These are phyloP conservation scores for Gracilaria domingensis DNA, from an alignment of 23 red algal species.

Conservation along the genomic window DNA sequence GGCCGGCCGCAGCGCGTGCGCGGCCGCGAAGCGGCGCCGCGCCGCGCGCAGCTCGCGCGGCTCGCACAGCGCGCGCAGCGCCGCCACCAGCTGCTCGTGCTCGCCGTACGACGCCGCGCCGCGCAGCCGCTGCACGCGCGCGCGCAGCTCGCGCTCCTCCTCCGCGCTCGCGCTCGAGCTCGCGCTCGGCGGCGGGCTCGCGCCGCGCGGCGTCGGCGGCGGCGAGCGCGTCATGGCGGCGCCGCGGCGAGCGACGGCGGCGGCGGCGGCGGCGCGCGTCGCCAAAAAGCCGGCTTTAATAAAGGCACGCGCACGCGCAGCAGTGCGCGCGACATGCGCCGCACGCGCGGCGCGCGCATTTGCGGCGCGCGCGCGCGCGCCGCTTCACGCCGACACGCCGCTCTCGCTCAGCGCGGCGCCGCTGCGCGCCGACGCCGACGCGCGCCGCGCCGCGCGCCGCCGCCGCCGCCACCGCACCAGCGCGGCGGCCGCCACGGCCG, in stretches of 20 bases:
- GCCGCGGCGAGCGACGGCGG: no score
- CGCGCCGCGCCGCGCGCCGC: neutral
- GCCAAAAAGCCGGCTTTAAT: no score
- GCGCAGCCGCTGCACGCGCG: neutral
- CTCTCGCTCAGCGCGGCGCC: conserved; percentile 5
- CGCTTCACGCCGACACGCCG: conserved; percentile 10
- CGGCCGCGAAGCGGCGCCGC: conserved; percentile 37
- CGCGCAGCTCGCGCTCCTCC: no score
- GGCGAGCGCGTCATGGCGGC: neutral
- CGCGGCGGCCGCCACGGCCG: neutral
- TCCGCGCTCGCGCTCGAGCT: no score
- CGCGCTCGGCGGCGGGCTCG: no score
- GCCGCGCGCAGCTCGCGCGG: conserved; percentile 26
- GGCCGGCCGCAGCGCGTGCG: conserved; percentile 17
- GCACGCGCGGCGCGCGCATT: neutral
- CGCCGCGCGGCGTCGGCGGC: neutral
- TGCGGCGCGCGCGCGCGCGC: no score
- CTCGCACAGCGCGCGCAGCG: conserved; percentile 28
- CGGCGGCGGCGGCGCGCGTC: neutral
- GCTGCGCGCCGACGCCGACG: neutral
- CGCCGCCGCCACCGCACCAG: neutral
- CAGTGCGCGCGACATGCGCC: neutral
- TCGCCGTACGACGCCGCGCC: neutral
- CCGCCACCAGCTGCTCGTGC: conserved; percentile 37
- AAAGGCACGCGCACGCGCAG: no score